Conservation (phyloP, 2,329 filamentous ascomycete genomes). For the Simplicillium sp. region DNA sequence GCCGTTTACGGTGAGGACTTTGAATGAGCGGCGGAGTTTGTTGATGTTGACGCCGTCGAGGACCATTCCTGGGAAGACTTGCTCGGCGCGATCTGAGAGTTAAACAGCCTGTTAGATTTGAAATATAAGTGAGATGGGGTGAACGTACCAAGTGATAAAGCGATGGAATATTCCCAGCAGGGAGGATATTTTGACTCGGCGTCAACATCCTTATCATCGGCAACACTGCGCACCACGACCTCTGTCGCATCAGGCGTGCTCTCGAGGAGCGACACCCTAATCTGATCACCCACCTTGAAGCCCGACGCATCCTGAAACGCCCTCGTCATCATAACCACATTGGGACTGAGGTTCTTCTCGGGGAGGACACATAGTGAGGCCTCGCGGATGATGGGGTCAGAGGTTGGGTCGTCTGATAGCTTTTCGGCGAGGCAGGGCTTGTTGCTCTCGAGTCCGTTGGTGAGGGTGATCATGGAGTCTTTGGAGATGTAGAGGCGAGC, state of each 20-base stretch:
- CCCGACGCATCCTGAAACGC: conserved; percentile 63
- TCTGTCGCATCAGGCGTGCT: conserved; percentile 43
- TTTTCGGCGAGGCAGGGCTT: conserved; percentile 31
- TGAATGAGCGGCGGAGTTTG: conserved; percentile 36
- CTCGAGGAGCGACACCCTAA: conserved; percentile 48
- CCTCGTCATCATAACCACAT: conserved; percentile 64
- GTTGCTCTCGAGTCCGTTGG: conserved; percentile 31
- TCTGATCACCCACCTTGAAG: conserved; percentile 61
- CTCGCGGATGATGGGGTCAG: conserved; percentile 23
- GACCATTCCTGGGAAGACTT: conserved; percentile 59
- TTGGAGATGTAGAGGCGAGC: conserved; percentile 38
- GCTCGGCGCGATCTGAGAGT: conserved; percentile 54
- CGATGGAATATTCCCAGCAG: conserved; percentile 26
- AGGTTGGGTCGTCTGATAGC: conserved; percentile 11
- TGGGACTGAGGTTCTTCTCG: conserved; percentile 54
- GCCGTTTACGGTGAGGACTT: conserved; percentile 45
- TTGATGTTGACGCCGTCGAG: conserved; percentile 48
- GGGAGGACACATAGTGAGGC: conserved; percentile 41
- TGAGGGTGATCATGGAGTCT: conserved; percentile 34
- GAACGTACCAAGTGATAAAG: conserved; percentile 21
- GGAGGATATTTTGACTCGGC: conserved; percentile 15
- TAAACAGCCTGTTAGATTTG: not conserved
- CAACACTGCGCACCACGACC: conserved; percentile 52
- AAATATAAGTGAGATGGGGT: not conserved
- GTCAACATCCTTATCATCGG: conserved; percentile 22